A percentile compares a stretch with the other conserved stretches of the same genome.
Conservation (phyloP, 805 yeast genomes). For the Lipomyces mesembrius region DNA sequence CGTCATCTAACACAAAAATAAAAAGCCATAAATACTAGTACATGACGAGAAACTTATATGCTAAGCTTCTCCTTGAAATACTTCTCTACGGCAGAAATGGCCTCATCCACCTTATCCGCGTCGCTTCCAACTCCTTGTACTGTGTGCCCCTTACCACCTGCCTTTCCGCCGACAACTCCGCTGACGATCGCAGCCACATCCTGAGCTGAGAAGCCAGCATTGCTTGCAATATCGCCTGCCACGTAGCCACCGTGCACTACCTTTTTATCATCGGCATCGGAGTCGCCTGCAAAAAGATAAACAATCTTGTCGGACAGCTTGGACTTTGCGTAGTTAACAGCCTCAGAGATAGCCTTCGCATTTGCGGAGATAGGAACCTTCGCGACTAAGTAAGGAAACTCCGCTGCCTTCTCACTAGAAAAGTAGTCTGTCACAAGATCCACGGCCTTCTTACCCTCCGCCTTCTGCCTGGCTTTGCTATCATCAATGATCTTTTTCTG, state of each 20-base stretch:
- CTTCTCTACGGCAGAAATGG: constrained; percentile 70
- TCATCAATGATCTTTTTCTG: constrained; percentile 91
- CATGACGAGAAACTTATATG: constrained; percentile 8
- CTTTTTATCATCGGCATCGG: constrained; percentile 55
- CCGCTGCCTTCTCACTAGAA: constrained; percentile 53
- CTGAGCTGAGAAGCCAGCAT: constrained; percentile 70
- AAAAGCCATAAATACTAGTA: neutral
- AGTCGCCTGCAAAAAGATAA: constrained; percentile 73
- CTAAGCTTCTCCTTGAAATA: constrained; percentile 53
- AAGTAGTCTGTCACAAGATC: constrained; percentile 78
- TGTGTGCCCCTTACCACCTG: constrained; percentile 97
- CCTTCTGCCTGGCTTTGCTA: constrained; percentile 83
- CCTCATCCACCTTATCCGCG: constrained; percentile 67
- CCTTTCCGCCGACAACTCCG: constrained; percentile 85
- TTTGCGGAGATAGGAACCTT: constrained; percentile 74
- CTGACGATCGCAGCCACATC: constrained; percentile 76
- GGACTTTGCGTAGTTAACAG: constrained; percentile 79
- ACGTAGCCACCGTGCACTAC: constrained; percentile 96
- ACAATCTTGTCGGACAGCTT: constrained; percentile 74
- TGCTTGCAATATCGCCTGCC: constrained; percentile 67
- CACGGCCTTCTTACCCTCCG: constrained; percentile 78
- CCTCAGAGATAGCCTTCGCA: constrained; percentile 94
- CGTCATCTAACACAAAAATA: neutral
- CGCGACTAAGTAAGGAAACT: constrained; percentile 59
- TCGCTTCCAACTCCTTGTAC: constrained; percentile 97